Conservation (phyloP, 2,329 filamentous ascomycete species). For the Aquanectria penicillioides region DNA sequence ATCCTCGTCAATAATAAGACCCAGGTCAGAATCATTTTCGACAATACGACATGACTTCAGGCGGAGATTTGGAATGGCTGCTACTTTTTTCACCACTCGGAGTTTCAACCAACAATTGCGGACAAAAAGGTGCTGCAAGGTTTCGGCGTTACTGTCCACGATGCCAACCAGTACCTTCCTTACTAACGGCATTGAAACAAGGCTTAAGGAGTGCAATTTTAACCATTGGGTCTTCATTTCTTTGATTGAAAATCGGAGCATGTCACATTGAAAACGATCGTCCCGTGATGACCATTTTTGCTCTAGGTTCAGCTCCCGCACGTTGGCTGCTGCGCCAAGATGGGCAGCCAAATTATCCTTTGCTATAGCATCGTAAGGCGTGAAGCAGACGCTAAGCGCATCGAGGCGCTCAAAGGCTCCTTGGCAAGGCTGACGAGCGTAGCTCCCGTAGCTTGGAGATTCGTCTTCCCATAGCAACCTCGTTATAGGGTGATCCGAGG, state of each 20-base stretch:
- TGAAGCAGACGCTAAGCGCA: not conserved
- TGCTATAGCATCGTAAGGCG: not conserved
- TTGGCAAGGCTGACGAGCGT: not conserved
- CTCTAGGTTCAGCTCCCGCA: not conserved
- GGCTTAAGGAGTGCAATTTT: constrained; percentile 1
- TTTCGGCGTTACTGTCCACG: not conserved
- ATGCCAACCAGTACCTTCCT: not conserved
- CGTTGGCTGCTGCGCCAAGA: not conserved
- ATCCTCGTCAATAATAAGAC: not conserved
- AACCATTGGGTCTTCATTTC: not conserved
- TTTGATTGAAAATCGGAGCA: not conserved
- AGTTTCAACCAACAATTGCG: not conserved
- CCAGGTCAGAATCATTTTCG: not conserved
- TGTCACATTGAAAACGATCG: not conserved
- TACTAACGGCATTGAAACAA: not conserved
- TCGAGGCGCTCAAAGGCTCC: not conserved
- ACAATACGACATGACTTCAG: not conserved
- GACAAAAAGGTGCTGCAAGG: not conserved
- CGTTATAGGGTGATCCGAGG: not conserved
- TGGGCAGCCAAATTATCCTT: not conserved
- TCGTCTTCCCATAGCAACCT: constrained; percentile 1
- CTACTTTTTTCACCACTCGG: not conserved
- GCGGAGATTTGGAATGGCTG: not conserved
- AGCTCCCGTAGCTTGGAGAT: not conserved
- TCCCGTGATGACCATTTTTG: not conserved